phyloP scores from a whole-genome alignment of 257 asterid species.

The Haberlea rhodopensis region DNA sequence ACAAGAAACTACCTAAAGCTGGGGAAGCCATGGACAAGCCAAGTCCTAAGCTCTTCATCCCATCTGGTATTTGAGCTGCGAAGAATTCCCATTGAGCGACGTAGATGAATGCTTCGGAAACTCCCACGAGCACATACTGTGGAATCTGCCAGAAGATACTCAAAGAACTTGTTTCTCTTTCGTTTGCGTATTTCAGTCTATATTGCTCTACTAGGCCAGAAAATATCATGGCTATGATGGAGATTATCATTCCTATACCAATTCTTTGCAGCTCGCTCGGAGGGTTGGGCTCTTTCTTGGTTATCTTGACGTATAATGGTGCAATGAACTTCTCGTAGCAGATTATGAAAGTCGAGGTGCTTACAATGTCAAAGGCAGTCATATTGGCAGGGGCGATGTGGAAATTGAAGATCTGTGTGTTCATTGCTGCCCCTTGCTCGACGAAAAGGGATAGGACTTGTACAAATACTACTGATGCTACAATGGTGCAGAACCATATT shows the following conservation, averaged over 20 bases:
- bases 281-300: constrained; percentile 47
- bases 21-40: constrained; percentile 81
- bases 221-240: constrained; percentile 52
- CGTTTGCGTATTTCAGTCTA: constrained; percentile 48
- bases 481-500: constrained; percentile 78
- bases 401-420: no score
- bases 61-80: constrained; percentile 59
- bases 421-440: constrained; percentile 80
- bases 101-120: constrained; percentile 73
- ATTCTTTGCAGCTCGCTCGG: constrained; percentile 67
- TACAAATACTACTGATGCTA: constrained; percentile 65
- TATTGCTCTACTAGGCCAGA: constrained; percentile 71
- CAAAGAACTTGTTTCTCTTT: constrained; percentile 56
- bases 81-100: constrained; percentile 88
- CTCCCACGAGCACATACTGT: constrained; percentile 77
- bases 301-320: constrained; percentile 55
- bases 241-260: constrained; percentile 70
- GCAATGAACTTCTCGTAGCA: constrained; percentile 62
- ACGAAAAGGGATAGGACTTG: constrained; percentile 78
- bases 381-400: no score
- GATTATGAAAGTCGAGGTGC: constrained; percentile 76
- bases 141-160: constrained; percentile 82
- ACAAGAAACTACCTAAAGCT: constrained; percentile 72
- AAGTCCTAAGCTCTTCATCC: constrained; percentile 70
- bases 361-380: constrained; percentile 71